Evolutionary conservation across 805 yeast genomes (phyloP).

Genomic region (Wickerhamomyces strasburgensis): DNA sequence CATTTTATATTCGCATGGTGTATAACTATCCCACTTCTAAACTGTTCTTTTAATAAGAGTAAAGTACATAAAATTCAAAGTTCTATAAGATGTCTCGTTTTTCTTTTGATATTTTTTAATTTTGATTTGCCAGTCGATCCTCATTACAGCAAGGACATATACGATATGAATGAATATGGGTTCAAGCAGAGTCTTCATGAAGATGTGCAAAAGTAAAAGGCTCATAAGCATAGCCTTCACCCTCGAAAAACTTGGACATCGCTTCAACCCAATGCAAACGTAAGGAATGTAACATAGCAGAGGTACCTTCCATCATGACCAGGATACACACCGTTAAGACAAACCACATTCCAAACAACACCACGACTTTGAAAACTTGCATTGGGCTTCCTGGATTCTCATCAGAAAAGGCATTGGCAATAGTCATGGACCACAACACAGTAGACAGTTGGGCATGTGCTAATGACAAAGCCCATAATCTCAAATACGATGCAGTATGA

Average conservation of each 20-base stretch:
- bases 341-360: slow-evolving; percentile 94
- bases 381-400: slow-evolving; percentile 40
- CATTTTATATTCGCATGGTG: too few relatives aligned
- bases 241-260: slow-evolving; percentile 96
- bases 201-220: slow-evolving; percentile 67
- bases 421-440: slow-evolving; percentile 96
- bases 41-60: too few relatives aligned
- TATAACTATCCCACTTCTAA: too few relatives aligned
- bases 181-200: background rate
- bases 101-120: too few relatives aligned
- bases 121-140: too few relatives aligned
- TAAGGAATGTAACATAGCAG: slow-evolving; percentile 98
- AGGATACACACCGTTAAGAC: slow-evolving; percentile 82
- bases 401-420: slow-evolving; percentile 66
- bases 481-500: slow-evolving; percentile 95
- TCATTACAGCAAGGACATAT: too few relatives aligned
- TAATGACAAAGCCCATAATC: slow-evolving; percentile 94
- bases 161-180: too few relatives aligned
- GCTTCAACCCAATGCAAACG: slow-evolving; percentile 99
- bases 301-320: slow-evolving; percentile 97
- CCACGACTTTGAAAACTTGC: slow-evolving; percentile 71
- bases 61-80: too few relatives aligned
- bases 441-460: slow-evolving; percentile 95
- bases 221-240: slow-evolving; percentile 87
- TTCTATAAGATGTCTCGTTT: too few relatives aligned